These are phyloP conservation scores for Mycena epipterygia DNA, from an alignment of 768 basidiomycete species.

Conservation along the genomic window DNA sequence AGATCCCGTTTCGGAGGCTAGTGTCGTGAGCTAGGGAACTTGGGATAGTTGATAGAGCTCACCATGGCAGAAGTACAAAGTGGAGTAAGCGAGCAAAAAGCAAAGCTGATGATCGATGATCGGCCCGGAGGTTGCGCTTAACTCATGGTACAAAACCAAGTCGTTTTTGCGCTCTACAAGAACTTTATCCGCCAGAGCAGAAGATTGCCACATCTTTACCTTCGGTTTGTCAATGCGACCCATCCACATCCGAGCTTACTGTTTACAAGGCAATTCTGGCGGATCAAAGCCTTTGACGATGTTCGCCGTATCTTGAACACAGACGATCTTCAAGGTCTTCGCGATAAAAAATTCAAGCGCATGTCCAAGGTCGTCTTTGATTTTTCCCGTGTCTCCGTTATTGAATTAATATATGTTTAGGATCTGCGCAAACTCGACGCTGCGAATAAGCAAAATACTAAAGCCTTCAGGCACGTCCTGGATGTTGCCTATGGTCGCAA, in stretches of 20 bases:
- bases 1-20: constrained; percentile 74
- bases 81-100: constrained; percentile 3
- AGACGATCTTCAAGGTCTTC: constrained; percentile 43
- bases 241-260: neutral
- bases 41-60: constrained; percentile 32
- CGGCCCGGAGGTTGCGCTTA: neutral
- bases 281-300: constrained; percentile 70
- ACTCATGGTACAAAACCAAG: constrained; percentile 4
- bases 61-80: constrained; percentile 28
- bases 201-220: constrained; percentile 57
- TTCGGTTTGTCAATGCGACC: constrained; percentile 49
- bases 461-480: constrained; percentile 70
- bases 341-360: constrained; percentile 60
- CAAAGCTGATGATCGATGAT: too few relatives aligned
- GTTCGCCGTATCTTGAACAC: constrained; percentile 61
- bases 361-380: constrained; percentile 60
- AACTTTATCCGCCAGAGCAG: constrained; percentile 57
- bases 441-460: constrained; percentile 64
- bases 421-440: constrained; percentile 63
- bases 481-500: constrained; percentile 83
- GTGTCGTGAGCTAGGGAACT: constrained; percentile 4
- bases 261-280: constrained; percentile 71
- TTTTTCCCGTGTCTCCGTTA: constrained; percentile 1
- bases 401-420: constrained; percentile 49
- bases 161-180: constrained; percentile 54